Evolutionary conservation across 495 filamentous ascomycete genomes (phyloP), one percentile per base, ranked within the genome.

Genomic region (Viridothelium virens): DNA sequence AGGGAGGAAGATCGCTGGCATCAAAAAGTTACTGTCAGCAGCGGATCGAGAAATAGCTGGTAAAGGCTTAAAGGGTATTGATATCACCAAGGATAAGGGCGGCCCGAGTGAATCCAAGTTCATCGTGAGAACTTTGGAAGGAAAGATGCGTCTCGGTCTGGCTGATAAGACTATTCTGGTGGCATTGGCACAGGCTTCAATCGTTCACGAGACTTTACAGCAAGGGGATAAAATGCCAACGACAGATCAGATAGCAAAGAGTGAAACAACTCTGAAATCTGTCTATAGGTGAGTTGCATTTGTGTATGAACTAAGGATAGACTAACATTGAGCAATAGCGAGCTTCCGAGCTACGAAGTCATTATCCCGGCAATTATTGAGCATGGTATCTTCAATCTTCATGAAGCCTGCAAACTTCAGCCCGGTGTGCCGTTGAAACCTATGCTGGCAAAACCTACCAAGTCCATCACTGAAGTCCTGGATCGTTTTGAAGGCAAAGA

Each of bases 371-470:
- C 86, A 11, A 90, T 97, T 81, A 79, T 96, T 25, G 78, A 96
- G 64, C 83, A 92, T 70, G 95, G 95, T 36, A 89, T 98, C 63
- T 85, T 86, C 79, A 85, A 89, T 44, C 76, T 98, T 11, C 83
- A 83, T 41, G 85, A 96, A 7, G 83, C 88, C 50, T 98, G 94
- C 86, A 96, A 94, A 74, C 83, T 98, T 36, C 89, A 92, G 65
- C 92, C 95, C 2, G 94, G 94, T 66, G 88, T 98, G 33, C 94
- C 94, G 25, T 84, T 98, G 44, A 98, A 97, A 77, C 94, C 94
- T 70, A 98, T 98, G 94, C 85, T 98, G 79, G 94, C 94, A 5
- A 97, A 97, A 70, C 95, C 94, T 1, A 98, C 95, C 0, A 98
- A 98, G 76, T 91, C 94, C n/a, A 97, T 98, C 70, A 95, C 91